Percentiles rank a stretch among this genome's conserved stretches.
Conservation (phyloP, 345 rosid genomes). For the Eucalyptus polyanthemos region DNA sequence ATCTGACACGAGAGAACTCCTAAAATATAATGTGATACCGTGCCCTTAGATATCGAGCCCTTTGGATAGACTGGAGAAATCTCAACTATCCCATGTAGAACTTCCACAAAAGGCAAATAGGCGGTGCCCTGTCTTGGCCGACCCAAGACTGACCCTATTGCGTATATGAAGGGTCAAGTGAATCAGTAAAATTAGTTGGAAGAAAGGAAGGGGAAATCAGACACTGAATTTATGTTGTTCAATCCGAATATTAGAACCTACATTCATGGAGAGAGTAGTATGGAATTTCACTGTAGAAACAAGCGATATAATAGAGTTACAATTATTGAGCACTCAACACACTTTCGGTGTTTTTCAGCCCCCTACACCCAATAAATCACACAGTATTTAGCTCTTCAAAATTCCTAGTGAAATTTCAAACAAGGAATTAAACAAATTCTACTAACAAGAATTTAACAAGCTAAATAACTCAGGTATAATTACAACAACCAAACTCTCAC, state of each 20-base stretch:
- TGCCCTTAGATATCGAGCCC: too few species aligned
- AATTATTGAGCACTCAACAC: too few species aligned
- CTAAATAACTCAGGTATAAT: rapidly evolving
- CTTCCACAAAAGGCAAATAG: too few species aligned
- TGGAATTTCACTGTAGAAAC: rapidly evolving
- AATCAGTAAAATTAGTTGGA: too few species aligned
- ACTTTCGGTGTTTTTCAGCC: rapidly evolving
- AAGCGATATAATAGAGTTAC: too few species aligned
- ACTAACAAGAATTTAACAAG: rapidly evolving
- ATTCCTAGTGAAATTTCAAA: rapidly evolving
- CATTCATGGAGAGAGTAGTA: rapidly evolving
- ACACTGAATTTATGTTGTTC: rapidly evolving
- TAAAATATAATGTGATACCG: too few species aligned
- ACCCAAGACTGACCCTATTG: too few species aligned
- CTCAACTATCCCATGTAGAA: rapidly evolving
- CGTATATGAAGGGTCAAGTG: rapidly evolving
- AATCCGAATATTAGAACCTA: rapidly evolving
- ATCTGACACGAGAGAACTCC: too few species aligned
- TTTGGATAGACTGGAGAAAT: too few species aligned
- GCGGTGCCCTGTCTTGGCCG: too few species aligned
- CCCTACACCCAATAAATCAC: too few species aligned
- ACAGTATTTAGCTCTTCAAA: rapidly evolving
- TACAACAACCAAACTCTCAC: rapidly evolving
- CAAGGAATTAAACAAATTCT: rapidly evolving
- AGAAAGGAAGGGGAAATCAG: rapidly evolving